Conservation (phyloP, 495 filamentous ascomycete species). For the Pseudomonodictys pantanalensis region DNA sequence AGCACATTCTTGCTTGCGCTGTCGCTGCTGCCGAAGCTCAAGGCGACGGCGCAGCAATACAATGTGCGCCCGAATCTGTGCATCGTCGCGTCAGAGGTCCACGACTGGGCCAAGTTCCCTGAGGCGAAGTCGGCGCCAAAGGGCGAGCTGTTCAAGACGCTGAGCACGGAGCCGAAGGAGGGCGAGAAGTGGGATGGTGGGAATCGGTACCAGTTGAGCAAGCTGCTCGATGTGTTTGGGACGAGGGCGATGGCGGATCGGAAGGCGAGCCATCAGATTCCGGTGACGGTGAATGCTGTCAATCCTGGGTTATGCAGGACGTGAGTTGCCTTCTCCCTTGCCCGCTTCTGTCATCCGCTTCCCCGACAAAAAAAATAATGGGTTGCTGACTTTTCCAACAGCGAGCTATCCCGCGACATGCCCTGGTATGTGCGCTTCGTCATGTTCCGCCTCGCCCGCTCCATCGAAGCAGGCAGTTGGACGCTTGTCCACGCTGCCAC, state of each 20-base stretch:
- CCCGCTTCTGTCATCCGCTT: background rate
- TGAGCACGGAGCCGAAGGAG: constrained; percentile 31
- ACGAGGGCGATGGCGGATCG: constrained; percentile 6
- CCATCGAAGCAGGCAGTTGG: constrained; percentile 44
- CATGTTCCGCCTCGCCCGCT: constrained; percentile 33
- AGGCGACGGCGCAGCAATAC: constrained; percentile 32
- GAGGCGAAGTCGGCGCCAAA: constrained; percentile 26
- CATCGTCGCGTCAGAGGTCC: constrained; percentile 38
- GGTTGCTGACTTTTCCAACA: too few species aligned
- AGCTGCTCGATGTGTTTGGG: constrained; percentile 12
- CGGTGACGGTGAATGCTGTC: constrained; percentile 44
- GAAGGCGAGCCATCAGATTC: constrained; percentile 1
- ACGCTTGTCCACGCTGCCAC: constrained; percentile 43
- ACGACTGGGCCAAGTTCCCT: constrained; percentile 33
- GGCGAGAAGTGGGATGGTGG: constrained; percentile 30
- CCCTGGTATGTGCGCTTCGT: constrained; percentile 4
- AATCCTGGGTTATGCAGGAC: constrained; percentile 45
- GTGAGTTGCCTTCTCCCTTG: constrained; percentile 6
- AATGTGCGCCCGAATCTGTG: constrained; percentile 33
- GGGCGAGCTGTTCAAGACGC: constrained; percentile 31
- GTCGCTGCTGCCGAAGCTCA: constrained; percentile 43
- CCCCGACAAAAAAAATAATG: too few species aligned
- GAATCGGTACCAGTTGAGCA: constrained; percentile 29
- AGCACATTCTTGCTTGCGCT: constrained; percentile 50
- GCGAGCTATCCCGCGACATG: constrained; percentile 37